A percentile compares a stretch with the other conserved stretches of the same genome.
phyloP scores from a whole-genome alignment of 352 stramenopile genomes.

The Phytopythium oedochilum region DNA sequence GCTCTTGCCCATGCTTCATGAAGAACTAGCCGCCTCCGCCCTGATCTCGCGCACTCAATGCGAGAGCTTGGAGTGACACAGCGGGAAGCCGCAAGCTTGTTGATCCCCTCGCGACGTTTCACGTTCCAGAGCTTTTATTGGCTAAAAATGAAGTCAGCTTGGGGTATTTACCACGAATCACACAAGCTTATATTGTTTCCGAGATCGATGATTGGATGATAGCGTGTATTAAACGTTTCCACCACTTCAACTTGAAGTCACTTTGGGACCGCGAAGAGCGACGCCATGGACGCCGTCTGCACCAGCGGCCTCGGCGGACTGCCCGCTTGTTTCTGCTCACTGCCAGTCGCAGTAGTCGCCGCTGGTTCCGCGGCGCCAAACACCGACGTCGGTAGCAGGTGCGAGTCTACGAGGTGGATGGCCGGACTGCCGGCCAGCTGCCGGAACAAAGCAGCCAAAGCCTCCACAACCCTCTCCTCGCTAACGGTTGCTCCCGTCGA shows the following conservation, averaged over 20 bases:
- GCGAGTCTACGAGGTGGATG: conserved; percentile 19
- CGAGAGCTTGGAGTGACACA: neutral
- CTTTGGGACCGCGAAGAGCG: neutral
- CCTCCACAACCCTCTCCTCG: conserved; percentile 12
- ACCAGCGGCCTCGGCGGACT: neutral
- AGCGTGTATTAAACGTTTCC: neutral
- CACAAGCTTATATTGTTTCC: neutral
- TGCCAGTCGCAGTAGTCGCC: neutral
- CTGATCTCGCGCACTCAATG: neutral
- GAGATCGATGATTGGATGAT: neutral
- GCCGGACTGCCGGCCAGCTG: conserved; percentile 19
- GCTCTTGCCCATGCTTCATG: neutral
- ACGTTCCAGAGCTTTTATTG: neutral
- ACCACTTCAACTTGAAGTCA: neutral
- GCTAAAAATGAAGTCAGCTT: neutral
- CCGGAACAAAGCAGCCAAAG: conserved; percentile 19
- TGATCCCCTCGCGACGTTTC: neutral
- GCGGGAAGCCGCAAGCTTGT: neutral
- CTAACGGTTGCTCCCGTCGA: neutral
- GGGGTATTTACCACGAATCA: neutral
- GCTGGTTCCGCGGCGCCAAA: neutral
- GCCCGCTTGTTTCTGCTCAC: neutral
- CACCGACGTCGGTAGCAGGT: neutral
- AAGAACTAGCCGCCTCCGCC: neutral
- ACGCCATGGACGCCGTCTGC: neutral